These are phyloP conservation scores for Cutaneotrichosporon cutaneum DNA, from an alignment of 1,284 basidiomycete genomes.

Conservation along the genomic window DNA sequence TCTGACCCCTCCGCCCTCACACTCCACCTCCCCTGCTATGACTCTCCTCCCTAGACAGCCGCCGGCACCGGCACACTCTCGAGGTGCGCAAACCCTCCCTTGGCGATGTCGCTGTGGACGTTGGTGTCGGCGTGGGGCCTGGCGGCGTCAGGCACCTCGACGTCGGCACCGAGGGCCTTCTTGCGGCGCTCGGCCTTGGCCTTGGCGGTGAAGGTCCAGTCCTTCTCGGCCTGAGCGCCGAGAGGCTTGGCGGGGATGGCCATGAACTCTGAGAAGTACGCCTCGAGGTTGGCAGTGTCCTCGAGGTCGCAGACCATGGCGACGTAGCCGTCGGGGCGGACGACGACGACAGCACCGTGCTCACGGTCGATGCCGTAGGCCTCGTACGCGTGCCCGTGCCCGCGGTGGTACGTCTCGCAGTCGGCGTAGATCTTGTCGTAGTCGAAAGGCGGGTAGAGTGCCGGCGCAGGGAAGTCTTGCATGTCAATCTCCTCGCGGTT, in stretches of 20 bases:
- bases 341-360: conserved; percentile 32
- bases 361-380: conserved; percentile 33
- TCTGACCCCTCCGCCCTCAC: too few relatives aligned
- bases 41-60: not conserved
- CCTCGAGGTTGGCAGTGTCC: conserved; percentile 20
- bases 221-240: conserved; percentile 16
- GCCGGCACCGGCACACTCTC: not conserved
- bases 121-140: too few relatives aligned
- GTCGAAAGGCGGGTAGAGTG: conserved; percentile 21
- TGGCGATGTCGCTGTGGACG: not conserved
- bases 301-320: conserved; percentile 30
- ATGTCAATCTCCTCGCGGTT: conserved; percentile 26
- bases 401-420: conserved; percentile 24
- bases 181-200: not conserved
- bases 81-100: not conserved
- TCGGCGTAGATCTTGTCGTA: conserved; percentile 26
- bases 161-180: not conserved
- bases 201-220: conserved; percentile 19
- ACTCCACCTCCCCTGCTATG: too few relatives aligned
- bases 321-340: conserved; percentile 41
- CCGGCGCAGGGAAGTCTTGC: conserved; percentile 24
- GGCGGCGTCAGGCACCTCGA: not conserved
- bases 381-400: conserved; percentile 24
- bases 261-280: conserved; percentile 22
- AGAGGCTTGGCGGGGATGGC: conserved; percentile 13